Percentiles rank a stretch among this genome's conserved stretches.
phyloP scores from a whole-genome alignment of 306 rosid species.

The Quercus gilva region DNA sequence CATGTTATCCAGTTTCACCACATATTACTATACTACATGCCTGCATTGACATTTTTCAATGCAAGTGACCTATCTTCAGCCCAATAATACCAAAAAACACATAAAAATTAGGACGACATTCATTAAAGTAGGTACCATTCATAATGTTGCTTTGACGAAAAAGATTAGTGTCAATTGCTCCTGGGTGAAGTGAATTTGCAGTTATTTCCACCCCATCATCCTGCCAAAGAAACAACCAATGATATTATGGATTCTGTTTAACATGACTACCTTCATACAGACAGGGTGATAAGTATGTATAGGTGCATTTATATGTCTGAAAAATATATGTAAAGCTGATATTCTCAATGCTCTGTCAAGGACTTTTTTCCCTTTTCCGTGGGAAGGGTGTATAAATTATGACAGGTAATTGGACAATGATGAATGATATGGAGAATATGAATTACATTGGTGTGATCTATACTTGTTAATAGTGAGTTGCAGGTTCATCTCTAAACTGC shows the following conservation, averaged over 20 bases:
- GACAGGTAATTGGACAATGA: neutral
- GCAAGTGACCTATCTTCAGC: neutral
- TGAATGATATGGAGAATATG: neutral
- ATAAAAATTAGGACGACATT: neutral
- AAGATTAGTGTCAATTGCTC: constrained; percentile 63
- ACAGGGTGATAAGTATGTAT: neutral
- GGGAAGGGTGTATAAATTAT: neutral
- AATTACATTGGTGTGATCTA: neutral
- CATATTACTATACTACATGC: neutral
- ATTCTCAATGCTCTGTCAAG: neutral
- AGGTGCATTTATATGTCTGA: neutral
- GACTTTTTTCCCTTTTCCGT: neutral
- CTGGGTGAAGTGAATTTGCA: constrained; percentile 93
- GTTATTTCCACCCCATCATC: constrained; percentile 62
- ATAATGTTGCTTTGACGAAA: constrained; percentile 41
- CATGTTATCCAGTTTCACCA: neutral
- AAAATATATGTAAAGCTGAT: neutral
- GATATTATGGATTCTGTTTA: constrained; percentile 12
- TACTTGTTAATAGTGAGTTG: neutral
- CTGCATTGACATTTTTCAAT: neutral
- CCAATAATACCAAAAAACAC: neutral
- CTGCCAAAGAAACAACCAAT: constrained; percentile 48
- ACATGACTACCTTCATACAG: neutral
- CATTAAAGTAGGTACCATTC: constrained; percentile 35
- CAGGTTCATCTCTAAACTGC: neutral